Base-by-base conservation (phyloP, 441 rosid species). In the Syzygium syzygioides region DNA sequence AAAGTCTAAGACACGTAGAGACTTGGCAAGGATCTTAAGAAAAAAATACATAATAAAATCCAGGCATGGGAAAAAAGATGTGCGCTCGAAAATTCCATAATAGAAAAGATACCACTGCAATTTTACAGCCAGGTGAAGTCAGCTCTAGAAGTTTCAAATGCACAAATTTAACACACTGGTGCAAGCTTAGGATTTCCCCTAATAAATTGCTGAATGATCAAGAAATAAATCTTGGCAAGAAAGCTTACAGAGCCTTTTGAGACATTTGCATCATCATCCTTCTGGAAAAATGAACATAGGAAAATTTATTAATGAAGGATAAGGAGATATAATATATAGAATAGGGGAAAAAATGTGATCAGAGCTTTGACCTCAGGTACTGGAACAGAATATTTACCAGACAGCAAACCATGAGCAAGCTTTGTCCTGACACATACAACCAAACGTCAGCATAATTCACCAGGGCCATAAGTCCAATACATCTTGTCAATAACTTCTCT, bases 401-500 rank as follows among this genome's bases (percentile, higher is more conserved):
- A 98, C 45, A 97, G 94, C 94, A 98, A 91, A 90, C 99, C 99
- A 93, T 98, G 98, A 55, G 94, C 99, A 90, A 98, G 96, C 92
- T 97, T 98, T 92, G 98, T 95, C 93, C 99, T 98, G 95, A 91
- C 91, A 93, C 62, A 91, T 79, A 91, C 86, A 60, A 91, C 56
- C 87, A 87, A 71, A 79, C 86, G 88, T 88, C 30, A 89, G 88
- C 26, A 88, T 19, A 32, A 32, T 11, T 17, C 32, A 54, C 15
- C 18, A 88, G 48, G 79, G 32, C 32, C 53, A 79, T 37, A 52
- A 54, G 68, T 55, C 45, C 59, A 86, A 60, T 71, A 55, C 37
- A 37, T 32, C 54, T 34, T 50, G 83, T 68, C 80, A 20, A 41
- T 76, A 76, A 76, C 83, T 76, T 37, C 83, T 41, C 52, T 20